Evolutionary conservation across 208 protist genomes (phyloP), one percentile per base, ranked within the genome.

Genomic region (Trypanosoma caninum): DNA sequence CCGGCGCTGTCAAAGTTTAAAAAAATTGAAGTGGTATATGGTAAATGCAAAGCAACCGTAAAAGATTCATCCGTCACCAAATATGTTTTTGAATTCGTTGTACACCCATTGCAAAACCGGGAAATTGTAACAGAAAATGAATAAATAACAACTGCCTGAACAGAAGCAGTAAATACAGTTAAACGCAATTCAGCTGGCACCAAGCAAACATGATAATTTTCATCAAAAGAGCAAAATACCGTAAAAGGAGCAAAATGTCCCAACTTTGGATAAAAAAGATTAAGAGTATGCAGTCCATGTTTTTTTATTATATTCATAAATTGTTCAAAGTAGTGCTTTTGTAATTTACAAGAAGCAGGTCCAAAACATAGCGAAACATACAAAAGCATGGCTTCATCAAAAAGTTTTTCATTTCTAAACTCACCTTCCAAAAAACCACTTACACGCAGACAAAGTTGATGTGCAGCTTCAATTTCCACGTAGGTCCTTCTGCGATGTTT

Each of bases 1-100:
- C 82, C 82, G 6, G 69, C 56, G n/a, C 69, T 53, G 33, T 65
- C 45, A 34, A 88, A 54, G 16, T 65, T 38, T 40, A 73, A 52
- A 27, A 22, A 16, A 6, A 53, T 6, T 42, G 6, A 59, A 48
- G 54, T n/a, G 42, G 2, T 44, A 59, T 16, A 34, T 11, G 57
- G 16, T 22, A 1, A 23, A 45, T 62, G 25, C 13, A 55, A 35
- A 30, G 23, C 51, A 11, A 71, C 7, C 22, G 54, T 28, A 25
- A 59, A 14, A 44, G 13, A 13, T 23, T 57, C 28, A 30, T 58
- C 34, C 7, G 35, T 38, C 11, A 55, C 28, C 1, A 27, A 42
- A 37, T 59, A 31, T 3, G 16, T 57, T 37, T 25, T 57, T 0
- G 13, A 44, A 41, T 9, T 35, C 28, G 50, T 31, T 20, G 9